These are phyloP conservation scores for Vitis rotundifolia DNA, from an alignment of 164 flowering plant genomes.

Conservation along the genomic window DNA sequence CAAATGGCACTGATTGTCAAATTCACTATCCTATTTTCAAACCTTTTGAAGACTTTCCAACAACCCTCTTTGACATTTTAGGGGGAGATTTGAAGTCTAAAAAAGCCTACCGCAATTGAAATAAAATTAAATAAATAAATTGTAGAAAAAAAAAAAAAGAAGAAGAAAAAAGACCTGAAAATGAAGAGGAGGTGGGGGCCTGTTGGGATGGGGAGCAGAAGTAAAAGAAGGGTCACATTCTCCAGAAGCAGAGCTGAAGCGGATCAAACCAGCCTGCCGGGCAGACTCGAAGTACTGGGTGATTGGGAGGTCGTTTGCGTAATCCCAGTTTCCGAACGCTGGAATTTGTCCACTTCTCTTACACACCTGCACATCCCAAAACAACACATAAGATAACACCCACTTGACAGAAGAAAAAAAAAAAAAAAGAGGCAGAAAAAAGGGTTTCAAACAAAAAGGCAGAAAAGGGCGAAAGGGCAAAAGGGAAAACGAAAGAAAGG, in stretches of 20 bases:
- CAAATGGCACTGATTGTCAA: too few relatives aligned
- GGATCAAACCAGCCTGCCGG: conserved; percentile 54
- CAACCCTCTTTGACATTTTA: too few relatives aligned
- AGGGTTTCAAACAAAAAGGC: neutral
- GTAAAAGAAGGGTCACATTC: conserved; percentile 23
- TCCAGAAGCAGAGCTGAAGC: conserved; percentile 46
- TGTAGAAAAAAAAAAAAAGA: neutral
- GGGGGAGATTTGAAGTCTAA: too few relatives aligned
- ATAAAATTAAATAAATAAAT: too few relatives aligned
- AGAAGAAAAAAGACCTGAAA: neutral
- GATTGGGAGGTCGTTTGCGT: conserved; percentile 51
- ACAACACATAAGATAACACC: neutral
- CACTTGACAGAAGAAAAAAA: neutral
- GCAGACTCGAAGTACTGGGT: conserved; percentile 71
- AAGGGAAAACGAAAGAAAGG: conserved; percentile 1
- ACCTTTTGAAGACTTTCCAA: too few relatives aligned
- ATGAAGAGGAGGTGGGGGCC: neutral
- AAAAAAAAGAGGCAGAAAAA: neutral
- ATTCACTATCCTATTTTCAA: too few relatives aligned
- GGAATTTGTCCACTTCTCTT: conserved; percentile 61
- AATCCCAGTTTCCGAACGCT: conserved; percentile 70
- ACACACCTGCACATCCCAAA: conserved; percentile 2
- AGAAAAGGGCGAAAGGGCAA: neutral
- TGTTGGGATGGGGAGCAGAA: neutral
- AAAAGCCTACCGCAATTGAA: too few relatives aligned